phyloP scores from a whole-genome alignment of 441 rosid genomes.

The Croton laevigatus region DNA sequence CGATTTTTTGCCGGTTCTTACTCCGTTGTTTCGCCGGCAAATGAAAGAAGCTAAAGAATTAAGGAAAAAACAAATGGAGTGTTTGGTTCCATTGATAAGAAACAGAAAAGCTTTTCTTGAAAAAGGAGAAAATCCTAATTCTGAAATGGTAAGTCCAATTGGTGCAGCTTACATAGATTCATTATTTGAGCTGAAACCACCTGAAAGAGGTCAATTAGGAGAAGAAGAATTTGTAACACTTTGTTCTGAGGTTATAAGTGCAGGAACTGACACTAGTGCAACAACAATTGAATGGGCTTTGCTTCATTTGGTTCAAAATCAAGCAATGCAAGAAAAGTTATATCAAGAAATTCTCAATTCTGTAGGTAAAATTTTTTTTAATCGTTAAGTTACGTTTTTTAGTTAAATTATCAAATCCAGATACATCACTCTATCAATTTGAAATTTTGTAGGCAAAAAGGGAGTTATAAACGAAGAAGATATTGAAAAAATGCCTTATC shows the following conservation, averaged over 20 bases:
- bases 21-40: constrained; percentile 68
- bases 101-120: constrained; percentile 55
- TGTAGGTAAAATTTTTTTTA: constrained; percentile 40
- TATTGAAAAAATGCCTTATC: constrained; percentile 58
- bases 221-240: constrained; percentile 82
- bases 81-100: constrained; percentile 64
- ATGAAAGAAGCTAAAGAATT: constrained; percentile 59
- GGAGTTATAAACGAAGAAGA: constrained; percentile 56
- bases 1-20: constrained; percentile 69
- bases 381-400: no score
- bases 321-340: constrained; percentile 61
- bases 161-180: constrained; percentile 94
- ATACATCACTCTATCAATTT: no score
- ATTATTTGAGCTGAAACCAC: constrained; percentile 46
- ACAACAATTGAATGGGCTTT: constrained; percentile 85
- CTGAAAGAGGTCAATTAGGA: constrained; percentile 46
- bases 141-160: constrained; percentile 74
- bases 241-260: constrained; percentile 73
- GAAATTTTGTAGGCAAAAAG: constrained; percentile 43
- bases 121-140: constrained; percentile 37
- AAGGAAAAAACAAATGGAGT: constrained; percentile 66
- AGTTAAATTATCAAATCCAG: no score
- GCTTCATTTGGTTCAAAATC: constrained; percentile 58
- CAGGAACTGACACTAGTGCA: constrained; percentile 88
- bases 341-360: constrained; percentile 49